These are phyloP conservation scores for Alternaria atra DNA, from an alignment of 2,329 filamentous ascomycete genomes.

Conservation along the genomic window DNA sequence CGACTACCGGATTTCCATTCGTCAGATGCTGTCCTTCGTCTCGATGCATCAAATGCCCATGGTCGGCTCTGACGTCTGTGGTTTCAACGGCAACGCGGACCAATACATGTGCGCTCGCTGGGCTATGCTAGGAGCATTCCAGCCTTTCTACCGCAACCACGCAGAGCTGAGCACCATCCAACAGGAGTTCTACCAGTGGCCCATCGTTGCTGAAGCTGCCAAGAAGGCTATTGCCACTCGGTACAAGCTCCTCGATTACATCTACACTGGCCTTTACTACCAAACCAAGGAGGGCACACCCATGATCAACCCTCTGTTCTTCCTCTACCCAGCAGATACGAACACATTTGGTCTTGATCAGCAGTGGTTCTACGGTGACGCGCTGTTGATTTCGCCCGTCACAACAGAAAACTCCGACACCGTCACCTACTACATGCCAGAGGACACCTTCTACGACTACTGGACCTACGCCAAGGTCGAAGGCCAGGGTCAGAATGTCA, in stretches of 20 bases:
- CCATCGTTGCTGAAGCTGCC: constrained; percentile 68
- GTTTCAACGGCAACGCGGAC: constrained; percentile 73
- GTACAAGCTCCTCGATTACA: constrained; percentile 81
- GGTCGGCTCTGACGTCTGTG: constrained; percentile 74
- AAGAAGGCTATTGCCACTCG: constrained; percentile 74
- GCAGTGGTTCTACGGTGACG: constrained; percentile 69
- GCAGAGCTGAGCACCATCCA: constrained; percentile 62
- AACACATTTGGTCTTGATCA: constrained; percentile 62
- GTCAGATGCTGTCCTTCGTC: constrained; percentile 57
- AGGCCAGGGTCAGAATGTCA: constrained; percentile 58
- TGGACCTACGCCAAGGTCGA: constrained; percentile 60
- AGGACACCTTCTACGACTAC: constrained; percentile 69
- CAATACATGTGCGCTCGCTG: constrained; percentile 78
- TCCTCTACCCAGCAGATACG: constrained; percentile 69
- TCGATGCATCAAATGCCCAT: constrained; percentile 60
- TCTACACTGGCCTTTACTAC: constrained; percentile 75
- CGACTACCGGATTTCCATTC: constrained; percentile 55
- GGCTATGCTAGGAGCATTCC: constrained; percentile 76
- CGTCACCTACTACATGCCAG: constrained; percentile 65
- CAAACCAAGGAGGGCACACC: constrained; percentile 71
- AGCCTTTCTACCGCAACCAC: constrained; percentile 80
- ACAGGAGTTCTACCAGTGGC: constrained; percentile 80
- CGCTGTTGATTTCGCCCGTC: constrained; percentile 66
- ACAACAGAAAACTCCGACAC: constrained; percentile 61
- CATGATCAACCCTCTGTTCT: constrained; percentile 75